These are phyloP conservation scores for Leccinum angustisporum DNA, from an alignment of 1,284 basidiomycete species.

Conservation along the genomic window DNA sequence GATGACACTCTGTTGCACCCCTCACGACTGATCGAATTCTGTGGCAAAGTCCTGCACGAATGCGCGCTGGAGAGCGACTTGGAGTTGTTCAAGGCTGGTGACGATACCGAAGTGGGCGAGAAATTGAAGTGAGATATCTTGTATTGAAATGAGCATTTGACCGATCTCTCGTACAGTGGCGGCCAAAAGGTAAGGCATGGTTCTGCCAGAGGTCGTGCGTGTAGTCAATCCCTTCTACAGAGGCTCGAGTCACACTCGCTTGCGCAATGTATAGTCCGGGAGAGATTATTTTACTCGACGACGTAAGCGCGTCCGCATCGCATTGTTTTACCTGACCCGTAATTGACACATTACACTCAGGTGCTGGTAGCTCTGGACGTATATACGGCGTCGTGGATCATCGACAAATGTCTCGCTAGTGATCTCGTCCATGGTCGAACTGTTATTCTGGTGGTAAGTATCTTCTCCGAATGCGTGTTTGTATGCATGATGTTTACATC, in stretches of 20 bases:
- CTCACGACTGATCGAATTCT: neutral
- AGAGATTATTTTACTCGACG: no score
- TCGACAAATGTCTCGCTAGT: neutral
- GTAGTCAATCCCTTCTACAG: no score
- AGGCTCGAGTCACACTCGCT: no score
- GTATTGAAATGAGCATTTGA: neutral
- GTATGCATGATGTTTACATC: no score
- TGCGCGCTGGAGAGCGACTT: neutral
- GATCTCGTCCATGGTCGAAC: neutral
- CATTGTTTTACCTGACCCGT: neutral
- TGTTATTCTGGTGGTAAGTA: constrained; percentile 1
- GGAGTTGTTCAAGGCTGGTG: neutral
- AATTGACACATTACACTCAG: neutral
- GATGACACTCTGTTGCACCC: neutral
- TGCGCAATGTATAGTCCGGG: no score
- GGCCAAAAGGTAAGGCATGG: neutral
- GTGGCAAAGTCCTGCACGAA: neutral
- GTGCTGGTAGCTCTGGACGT: neutral
- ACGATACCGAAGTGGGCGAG: constrained; percentile 1
- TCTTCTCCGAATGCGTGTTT: neutral
- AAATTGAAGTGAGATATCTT: neutral
- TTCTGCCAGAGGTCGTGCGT: neutral
- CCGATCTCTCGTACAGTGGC: neutral
- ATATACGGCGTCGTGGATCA: neutral
- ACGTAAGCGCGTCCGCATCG: neutral